phyloP scores from a whole-genome alignment of 306 rosid genomes.

The Delonix regia region DNA sequence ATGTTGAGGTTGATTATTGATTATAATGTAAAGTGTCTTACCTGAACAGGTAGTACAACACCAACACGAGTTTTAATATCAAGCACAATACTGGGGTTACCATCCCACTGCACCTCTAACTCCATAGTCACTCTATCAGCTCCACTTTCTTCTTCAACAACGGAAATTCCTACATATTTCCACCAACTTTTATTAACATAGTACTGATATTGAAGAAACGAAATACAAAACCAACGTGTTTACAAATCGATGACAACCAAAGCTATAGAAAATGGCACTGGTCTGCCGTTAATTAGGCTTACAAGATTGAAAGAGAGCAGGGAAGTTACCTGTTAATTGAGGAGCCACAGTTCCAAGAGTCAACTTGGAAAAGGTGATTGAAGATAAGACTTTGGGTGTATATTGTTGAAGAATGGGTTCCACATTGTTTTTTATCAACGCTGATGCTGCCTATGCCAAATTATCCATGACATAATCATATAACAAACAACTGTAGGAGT shows the following conservation, averaged over 20 bases:
- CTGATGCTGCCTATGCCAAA: conserved; percentile 76
- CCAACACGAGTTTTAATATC: conserved; percentile 82
- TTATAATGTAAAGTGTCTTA: conserved; percentile 32
- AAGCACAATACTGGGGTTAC: conserved; percentile 74
- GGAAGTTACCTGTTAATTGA: conserved; percentile 70
- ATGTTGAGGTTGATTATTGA: not conserved
- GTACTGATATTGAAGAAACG: not conserved
- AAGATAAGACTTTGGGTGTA: conserved; percentile 60
- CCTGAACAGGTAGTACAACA: conserved; percentile 83
- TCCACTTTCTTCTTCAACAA: conserved; percentile 69
- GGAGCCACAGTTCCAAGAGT: conserved; percentile 97
- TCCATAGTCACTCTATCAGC: conserved; percentile 71
- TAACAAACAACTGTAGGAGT: not conserved
- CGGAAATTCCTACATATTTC: conserved; percentile 59
- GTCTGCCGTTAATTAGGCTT: not conserved
- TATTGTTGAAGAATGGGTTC: conserved; percentile 84
- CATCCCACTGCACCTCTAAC: conserved; percentile 97
- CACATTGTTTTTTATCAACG: conserved; percentile 66
- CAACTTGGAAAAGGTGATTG: conserved; percentile 80
- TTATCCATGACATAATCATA: not conserved
- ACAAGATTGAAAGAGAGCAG: not conserved
- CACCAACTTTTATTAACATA: conserved; percentile 30
- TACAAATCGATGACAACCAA: not conserved
- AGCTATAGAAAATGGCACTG: too few species aligned
- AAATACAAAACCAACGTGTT: not conserved